Evolutionary conservation across 495 filamentous ascomycete genomes (phyloP).

Genomic region (Penicillium coprophilum): DNA sequence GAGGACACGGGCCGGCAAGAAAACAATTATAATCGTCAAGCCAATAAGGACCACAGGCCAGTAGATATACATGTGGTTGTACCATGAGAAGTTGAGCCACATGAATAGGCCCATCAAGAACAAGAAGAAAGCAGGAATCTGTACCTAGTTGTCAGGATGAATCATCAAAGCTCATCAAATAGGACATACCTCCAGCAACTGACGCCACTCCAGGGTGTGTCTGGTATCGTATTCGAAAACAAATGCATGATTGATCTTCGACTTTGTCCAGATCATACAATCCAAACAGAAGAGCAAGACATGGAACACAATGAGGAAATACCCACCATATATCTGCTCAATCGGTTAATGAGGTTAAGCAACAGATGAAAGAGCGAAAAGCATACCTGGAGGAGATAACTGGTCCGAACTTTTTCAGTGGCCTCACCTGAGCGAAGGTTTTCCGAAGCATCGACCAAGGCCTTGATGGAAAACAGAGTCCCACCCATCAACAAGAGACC

Average conservation of each 20-base stretch:
- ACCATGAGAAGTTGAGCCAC: slow-evolving; percentile 83
- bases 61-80: slow-evolving; percentile 72
- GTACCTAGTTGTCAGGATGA: slow-evolving; percentile 19
- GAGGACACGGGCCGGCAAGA: slow-evolving; percentile 70
- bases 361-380: slow-evolving; percentile 2
- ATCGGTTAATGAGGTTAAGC: slow-evolving; percentile 28
- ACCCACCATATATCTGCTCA: slow-evolving; percentile 76
- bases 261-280: slow-evolving; percentile 74
- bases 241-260: slow-evolving; percentile 93
- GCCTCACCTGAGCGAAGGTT: slow-evolving; percentile 52
- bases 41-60: slow-evolving; percentile 83
- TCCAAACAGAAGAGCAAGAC: slow-evolving; percentile 74
- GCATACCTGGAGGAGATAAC: slow-evolving; percentile 72
- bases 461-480: slow-evolving; percentile 69
- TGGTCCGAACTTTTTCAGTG: slow-evolving; percentile 52
- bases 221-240: slow-evolving; percentile 94
- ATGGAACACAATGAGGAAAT: slow-evolving; percentile 73
- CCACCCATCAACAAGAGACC: slow-evolving; percentile 79
- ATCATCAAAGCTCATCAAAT: background rate
- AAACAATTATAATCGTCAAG: slow-evolving; percentile 62
- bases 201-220: slow-evolving; percentile 82
- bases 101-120: slow-evolving; percentile 75
- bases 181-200: slow-evolving; percentile 66
- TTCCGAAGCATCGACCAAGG: slow-evolving; percentile 63
- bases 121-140: slow-evolving; percentile 74